Base-by-base conservation (phyloP, 176 grass and related monocot genomes). In the Zizania latifolia region DNA sequence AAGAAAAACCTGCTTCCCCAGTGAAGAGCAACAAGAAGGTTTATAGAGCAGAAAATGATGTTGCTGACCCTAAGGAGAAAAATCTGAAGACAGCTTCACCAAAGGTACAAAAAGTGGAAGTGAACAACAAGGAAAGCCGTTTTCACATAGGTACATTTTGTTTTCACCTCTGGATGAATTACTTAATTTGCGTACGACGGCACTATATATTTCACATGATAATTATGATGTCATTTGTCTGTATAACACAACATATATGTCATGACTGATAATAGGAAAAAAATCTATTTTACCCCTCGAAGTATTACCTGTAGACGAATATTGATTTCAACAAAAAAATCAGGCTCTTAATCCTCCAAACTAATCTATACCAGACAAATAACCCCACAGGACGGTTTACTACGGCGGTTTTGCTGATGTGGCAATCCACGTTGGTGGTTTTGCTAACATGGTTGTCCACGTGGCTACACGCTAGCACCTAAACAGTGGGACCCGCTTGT, bases 141-240 rank as follows among this genome's bases (percentile, higher is more conserved):
- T 9, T 62, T 43, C 37, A 6, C 45, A 90, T 87, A 82, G 77
- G 82, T 72, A 83, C 8, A 58, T 82, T 57, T 46, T 65, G n/a
- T 39, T 10, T 24, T 19, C 34, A 28, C 27, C 26, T 78, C 35
- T 11, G n/a, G n/a, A n/a, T 13, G 10, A 37, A 36, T 50, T 53
- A 38, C 33, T 39, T 54, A 21, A 40, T 67, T 29, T 26, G 15
- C 21, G 5, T 10, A 51, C 34, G 34, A 34, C 16, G 21, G 1
- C 26, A 23, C 10, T 44, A 11, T 9, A 50, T 9, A 41, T 19
- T 75, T 66, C 54, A 38, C 31, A 48, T 28, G 26, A 21, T 32
- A 83, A 19, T 16, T 60, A 22, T 38, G 59, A 68, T 68, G 6
- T 36, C 7, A 58, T 8, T 44, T 31, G 68, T 30, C 48, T 55